Evolutionary conservation across 1,284 basidiomycete species (phyloP), one percentile per base, ranked within the genome.

Genomic region (Naganishia sp.): DNA sequence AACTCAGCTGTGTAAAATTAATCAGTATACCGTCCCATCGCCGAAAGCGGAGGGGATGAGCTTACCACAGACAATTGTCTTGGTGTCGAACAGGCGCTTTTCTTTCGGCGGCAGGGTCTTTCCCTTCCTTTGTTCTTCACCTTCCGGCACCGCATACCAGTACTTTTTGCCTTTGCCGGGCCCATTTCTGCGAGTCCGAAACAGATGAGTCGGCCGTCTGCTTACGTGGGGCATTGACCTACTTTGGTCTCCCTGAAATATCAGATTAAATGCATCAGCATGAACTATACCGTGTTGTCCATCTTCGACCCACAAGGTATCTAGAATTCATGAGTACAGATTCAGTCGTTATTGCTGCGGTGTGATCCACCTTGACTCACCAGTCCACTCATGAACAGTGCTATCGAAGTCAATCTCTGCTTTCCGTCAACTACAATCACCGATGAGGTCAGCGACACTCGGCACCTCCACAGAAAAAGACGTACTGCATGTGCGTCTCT

Each of bases 401-500:
- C 15, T 55, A 79, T 74, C 2, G 75, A 72, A 0, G 77, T 75
- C 57, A 75, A 76, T 39, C 78, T 72, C 60, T 79, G 78, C 63
- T 79, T 79, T 56, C 78, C 78, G 66, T 79, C 78, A 66, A 79
- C 67, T 67, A 39, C 23, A 13, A 42, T 18, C 17, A 32, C 0
- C 46, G 21, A n/a, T 5, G 18, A 45, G 10, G 1, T 49, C 15
- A 25, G 21, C n/a, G 45, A 42, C 25, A 18, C 23, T 49, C 17
- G 25, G 15, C 42, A 7, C 7, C 39, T 31, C 6, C 7, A 18
- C 4, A 1, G 32, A 58, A n/a, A 13, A 46, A 11, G 3, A 64
- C 67, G n/a, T 50, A 67, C 67, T 77, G 56, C 76, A 77, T 13
- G 73, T 66, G 18, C 73, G 72, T 18, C 17, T 63, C n/a, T 75